phyloP scores from a whole-genome alignment of 202 grass and related monocot species.

The Carex arenaria region DNA sequence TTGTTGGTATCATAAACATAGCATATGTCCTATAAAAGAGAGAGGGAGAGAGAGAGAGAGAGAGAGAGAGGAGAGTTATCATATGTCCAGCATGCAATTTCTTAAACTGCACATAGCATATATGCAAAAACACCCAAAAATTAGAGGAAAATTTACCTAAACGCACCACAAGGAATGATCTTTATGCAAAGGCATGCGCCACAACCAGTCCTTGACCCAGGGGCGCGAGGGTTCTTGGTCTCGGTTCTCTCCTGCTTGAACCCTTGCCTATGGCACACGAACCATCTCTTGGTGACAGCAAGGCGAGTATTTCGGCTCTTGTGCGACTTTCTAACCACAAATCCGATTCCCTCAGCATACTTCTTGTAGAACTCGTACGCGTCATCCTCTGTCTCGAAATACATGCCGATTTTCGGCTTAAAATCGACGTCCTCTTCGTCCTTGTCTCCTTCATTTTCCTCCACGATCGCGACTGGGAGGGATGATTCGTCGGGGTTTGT shows the following conservation, averaged over 20 bases:
- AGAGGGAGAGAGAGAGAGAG: neutral
- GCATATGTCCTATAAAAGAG: neutral
- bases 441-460: neutral
- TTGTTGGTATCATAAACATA: neutral
- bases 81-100: neutral
- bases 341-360: conserved; percentile 60
- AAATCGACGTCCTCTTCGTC: conserved; percentile 2
- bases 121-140: neutral
- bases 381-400: conserved; percentile 76
- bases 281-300: conserved; percentile 66
- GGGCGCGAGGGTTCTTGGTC: conserved; percentile 36
- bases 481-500: conserved; percentile 15
- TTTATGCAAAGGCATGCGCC: conserved; percentile 64
- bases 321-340: conserved; percentile 81
- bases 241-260: conserved; percentile 62
- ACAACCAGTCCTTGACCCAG: conserved; percentile 66
- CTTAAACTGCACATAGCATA: neutral
- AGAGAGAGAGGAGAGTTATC: neutral
- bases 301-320: conserved; percentile 73
- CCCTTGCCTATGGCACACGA: conserved; percentile 69
- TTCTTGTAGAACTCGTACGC: conserved; percentile 87
- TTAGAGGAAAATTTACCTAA: neutral
- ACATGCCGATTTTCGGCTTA: conserved; percentile 52
- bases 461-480: neutral
- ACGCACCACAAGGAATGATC: conserved; percentile 52